Conservation (phyloP, 495 filamentous ascomycete genomes). For the Trichoderma asperelloides region DNA sequence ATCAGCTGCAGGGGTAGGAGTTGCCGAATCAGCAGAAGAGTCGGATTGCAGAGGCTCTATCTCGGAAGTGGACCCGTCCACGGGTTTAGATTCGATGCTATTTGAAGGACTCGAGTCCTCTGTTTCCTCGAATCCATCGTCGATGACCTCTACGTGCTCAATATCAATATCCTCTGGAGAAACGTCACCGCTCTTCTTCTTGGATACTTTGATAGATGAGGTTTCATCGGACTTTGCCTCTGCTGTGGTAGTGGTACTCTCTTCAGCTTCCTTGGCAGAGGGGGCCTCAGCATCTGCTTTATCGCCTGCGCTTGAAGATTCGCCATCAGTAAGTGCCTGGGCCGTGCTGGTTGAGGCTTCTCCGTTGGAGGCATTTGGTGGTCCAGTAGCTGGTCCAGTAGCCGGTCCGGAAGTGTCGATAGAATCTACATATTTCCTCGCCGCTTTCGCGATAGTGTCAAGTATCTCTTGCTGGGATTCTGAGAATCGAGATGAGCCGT, state of each 20-base stretch:
- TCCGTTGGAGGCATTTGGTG: background rate
- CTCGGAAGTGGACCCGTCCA: background rate
- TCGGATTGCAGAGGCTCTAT: background rate
- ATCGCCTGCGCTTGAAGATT: background rate
- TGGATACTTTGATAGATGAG: background rate
- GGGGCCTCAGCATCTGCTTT: background rate
- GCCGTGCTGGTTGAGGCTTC: background rate
- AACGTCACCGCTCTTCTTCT: background rate
- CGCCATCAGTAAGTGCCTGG: background rate
- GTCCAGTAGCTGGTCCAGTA: too few relatives aligned
- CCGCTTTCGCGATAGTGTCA: constrained; percentile 34
- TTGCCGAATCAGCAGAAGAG: background rate
- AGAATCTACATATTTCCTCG: constrained; percentile 32
- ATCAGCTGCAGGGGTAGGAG: background rate
- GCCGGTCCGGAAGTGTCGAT: background rate
- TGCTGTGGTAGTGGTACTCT: background rate
- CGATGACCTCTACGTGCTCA: constrained; percentile 16
- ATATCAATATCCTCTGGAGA: constrained; percentile 40
- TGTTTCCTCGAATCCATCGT: background rate
- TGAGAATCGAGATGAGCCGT: constrained; percentile 20
- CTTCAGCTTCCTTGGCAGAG: background rate
- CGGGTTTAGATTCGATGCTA: background rate
- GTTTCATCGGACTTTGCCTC: background rate
- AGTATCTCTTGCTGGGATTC: constrained; percentile 28
- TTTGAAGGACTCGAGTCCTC: background rate